Evolutionary conservation across 2,329 filamentous ascomycete genomes (phyloP), one percentile per base, ranked within the genome.

Genomic region (Neopestalotiopsis rosae): DNA sequence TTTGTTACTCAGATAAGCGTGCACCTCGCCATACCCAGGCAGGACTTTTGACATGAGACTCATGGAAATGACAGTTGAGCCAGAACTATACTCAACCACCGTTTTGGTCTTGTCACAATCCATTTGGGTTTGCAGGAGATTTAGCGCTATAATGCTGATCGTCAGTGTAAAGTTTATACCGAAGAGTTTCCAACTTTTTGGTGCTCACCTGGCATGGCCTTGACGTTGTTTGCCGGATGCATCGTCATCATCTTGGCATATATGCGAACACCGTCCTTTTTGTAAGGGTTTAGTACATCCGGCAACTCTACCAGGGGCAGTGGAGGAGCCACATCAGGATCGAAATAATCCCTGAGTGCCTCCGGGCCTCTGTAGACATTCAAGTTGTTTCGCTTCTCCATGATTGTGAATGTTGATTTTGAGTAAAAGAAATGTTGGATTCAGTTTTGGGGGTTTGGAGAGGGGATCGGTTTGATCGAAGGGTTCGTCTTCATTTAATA

Each of bases 201-300:
- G 24, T 58, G 79, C 78, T 45, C 76, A 86, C 86, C 87, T 72
- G 89, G 89, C 78, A 91, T 84, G 2, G 86, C 84, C 74, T 91
- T 91, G 72, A 91, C 89, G 62, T 91, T 91, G 70, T 91, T 88
- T 3, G 88, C 87, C 0, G 89, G 89, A 72, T 89, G 87, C 81
- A 87, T 87, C 2, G 87, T 88, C 84, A 91, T 87, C 87, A 91
- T 88, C 79, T 91, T 91, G 49, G 89, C 89, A 71, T 89, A 90
- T 66, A 91, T 89, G 12, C 87, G 84, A 4, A 91, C 86, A 4
- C 87, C 87, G 84, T 90, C 84, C 32, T 83, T 71, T 24, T 84
- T 81, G 70, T 85, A 88, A 2, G 88, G 88, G 69, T 91, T 91
- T 42, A 91, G 79, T 12, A 78, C 79, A 17, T 82, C 81, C 0